Evolutionary conservation across 1,284 basidiomycete genomes (phyloP), one percentile per base, ranked within the genome.

Genomic region (Exsudoporus floridanus): DNA sequence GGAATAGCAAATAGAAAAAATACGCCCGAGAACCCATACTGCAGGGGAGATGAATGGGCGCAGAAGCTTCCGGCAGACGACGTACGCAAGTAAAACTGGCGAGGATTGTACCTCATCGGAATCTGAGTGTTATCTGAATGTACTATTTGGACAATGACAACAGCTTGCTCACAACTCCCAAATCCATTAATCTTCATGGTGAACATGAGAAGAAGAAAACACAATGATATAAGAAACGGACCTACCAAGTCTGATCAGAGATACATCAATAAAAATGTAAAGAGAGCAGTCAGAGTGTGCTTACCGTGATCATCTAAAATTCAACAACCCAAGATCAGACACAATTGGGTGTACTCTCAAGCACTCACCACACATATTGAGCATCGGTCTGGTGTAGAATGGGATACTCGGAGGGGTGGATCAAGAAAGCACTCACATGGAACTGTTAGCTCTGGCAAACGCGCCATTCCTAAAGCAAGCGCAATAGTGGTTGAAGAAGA

Each of bases 1-100:
- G 94, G 77, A 98, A 97, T 0, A 97, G 74, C 18, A 96, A 76
- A 74, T 85, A 98, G 76, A 90, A 94, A 70, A 95, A 95, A 72
- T 94, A 95, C 18, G 88, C 91, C 60, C 90, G 77, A 3, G 83
- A 73, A 18, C 93, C 94, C 50, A 91, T 86, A 7, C 88, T 91
- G 49, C 19, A 12, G 9, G 28, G 34, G 34, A 42, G 30, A 53
- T 58, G 0, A 58, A 31, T 41, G 2, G 1, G n/a, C 7, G 14
- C 13, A 40, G 8, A 47, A 30, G 36, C 1, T 21, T 38, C 13
- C 12, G 14, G n/a, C 28, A 39, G 8, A 47, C 19, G n/a, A 67
- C 81, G 60, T 65, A 90, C 88, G 76, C 72, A 60, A 76, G 79
- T 71, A 97, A 94, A 14, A 97, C 81, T 2, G 91, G 82, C 1